Conservation (phyloP, 768 basidiomycete species). For the Agaricus blazei region DNA sequence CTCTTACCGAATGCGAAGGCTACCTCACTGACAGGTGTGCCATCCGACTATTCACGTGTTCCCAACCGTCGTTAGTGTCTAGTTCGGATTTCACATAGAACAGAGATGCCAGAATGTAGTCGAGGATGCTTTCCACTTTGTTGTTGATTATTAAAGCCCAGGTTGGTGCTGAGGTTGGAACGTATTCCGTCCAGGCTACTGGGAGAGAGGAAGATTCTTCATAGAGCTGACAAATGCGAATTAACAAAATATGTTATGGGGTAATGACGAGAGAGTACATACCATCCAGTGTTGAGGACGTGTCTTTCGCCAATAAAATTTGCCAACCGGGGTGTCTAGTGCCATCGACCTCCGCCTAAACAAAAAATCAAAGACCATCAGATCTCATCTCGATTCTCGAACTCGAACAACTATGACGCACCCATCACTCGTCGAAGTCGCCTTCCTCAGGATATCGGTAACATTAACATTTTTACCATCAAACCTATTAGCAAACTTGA, state of each 20-base stretch:
- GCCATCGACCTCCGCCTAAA: background rate
- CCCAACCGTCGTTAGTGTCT: background rate
- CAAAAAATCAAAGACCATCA: background rate
- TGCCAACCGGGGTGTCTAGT: background rate
- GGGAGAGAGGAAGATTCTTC: background rate
- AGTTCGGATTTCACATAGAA: background rate
- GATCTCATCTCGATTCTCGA: too few species aligned
- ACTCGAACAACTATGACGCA: background rate
- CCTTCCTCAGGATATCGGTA: background rate
- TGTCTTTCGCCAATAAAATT: background rate
- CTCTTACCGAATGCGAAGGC: too few species aligned
- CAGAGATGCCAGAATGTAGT: constrained; percentile 4
- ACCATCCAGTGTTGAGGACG: background rate
- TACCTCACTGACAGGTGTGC: background rate
- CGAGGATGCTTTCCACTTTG: background rate
- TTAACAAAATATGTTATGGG: too few species aligned
- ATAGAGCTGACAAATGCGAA: background rate
- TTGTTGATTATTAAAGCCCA: background rate
- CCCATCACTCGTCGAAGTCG: constrained; percentile 1
- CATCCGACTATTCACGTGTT: background rate
- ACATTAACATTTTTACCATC: background rate
- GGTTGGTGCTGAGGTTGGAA: background rate
- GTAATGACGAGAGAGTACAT: background rate
- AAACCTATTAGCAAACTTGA: background rate
- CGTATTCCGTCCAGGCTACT: constrained; percentile 5